These are phyloP conservation scores for Leersia perrieri DNA, from an alignment of 176 grass and related monocot genomes.

Conservation along the genomic window DNA sequence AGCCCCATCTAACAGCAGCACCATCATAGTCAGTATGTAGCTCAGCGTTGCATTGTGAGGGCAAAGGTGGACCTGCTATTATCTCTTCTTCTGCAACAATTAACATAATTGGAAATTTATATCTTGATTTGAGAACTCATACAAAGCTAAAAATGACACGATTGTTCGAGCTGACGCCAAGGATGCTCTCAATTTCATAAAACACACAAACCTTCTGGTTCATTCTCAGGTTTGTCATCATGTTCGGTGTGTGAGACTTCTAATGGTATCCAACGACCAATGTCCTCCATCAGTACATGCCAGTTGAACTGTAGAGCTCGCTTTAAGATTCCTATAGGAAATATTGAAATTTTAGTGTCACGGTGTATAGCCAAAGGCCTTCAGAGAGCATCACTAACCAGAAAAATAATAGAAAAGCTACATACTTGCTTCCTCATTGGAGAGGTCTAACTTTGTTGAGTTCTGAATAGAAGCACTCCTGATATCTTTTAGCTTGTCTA, in stretches of 20 bases:
- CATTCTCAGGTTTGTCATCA: constrained; percentile 82
- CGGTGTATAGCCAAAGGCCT: neutral
- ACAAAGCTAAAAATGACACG: neutral
- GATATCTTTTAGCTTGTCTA: constrained; percentile 69
- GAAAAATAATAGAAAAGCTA: constrained; percentile 5
- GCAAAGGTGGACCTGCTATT: constrained; percentile 73
- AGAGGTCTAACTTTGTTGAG: constrained; percentile 52
- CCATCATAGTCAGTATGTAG: constrained; percentile 86
- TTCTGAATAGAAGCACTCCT: constrained; percentile 38
- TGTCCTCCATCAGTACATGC: constrained; percentile 63
- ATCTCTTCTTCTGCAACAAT: constrained; percentile 72
- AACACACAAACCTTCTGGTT: constrained; percentile 53
- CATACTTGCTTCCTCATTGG: constrained; percentile 65
- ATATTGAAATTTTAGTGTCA: constrained; percentile 24
- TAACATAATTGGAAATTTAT: constrained; percentile 6
- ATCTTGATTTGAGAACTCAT: neutral
- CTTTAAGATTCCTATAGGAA: constrained; percentile 64
- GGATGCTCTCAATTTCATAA: neutral
- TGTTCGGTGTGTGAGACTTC: constrained; percentile 59
- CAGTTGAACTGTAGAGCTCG: constrained; percentile 63
- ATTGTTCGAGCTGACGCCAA: neutral
- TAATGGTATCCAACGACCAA: constrained; percentile 75
- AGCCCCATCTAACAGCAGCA: constrained; percentile 87
- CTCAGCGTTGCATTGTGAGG: constrained; percentile 74
- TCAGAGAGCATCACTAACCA: neutral